phyloP scores from a whole-genome alignment of 1,284 basidiomycete genomes.

The Rhodotorula sp. region DNA sequence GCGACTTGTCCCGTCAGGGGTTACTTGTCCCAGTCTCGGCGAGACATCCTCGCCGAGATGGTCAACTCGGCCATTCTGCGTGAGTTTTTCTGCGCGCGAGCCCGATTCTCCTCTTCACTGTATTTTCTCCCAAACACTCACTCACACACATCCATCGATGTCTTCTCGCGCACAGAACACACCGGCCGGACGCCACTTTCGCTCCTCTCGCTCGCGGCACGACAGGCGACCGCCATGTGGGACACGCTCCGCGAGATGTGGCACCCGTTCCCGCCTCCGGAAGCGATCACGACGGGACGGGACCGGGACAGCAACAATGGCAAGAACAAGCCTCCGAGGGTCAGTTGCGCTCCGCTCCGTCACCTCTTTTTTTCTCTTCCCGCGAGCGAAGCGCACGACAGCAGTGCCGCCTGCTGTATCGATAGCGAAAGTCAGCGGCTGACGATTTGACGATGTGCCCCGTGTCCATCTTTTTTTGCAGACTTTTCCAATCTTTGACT shows the following conservation, averaged over 20 bases:
- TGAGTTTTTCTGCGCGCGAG: conserved; percentile 51
- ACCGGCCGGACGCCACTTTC: conserved; percentile 38
- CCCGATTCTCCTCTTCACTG: too few relatives aligned
- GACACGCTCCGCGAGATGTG: conserved; percentile 39
- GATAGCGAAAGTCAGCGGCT: too few relatives aligned
- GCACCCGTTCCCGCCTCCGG: conserved; percentile 32
- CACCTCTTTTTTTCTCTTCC: background rate
- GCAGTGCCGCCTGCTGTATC: too few relatives aligned
- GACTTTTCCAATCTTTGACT: conserved; percentile 31
- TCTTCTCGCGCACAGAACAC: conserved; percentile 15
- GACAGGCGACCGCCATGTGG: conserved; percentile 40
- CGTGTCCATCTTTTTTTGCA: background rate
- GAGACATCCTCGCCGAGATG: conserved; percentile 77
- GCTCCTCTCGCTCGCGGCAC: conserved; percentile 37
- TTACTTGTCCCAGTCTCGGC: conserved; percentile 69
- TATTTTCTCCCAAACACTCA: too few relatives aligned
- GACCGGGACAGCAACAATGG: conserved; percentile 9
- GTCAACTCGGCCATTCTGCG: conserved; percentile 80
- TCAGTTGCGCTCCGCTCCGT: background rate
- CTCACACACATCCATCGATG: too few relatives aligned
- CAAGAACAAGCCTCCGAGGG: conserved; percentile 19
- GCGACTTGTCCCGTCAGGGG: conserved; percentile 65
- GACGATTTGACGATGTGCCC: too few relatives aligned
- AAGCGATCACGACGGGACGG: background rate
- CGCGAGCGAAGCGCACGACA: too few relatives aligned